These are phyloP conservation scores for Kwoniella mangroviensis DNA, from an alignment of 768 basidiomycete genomes.

Conservation along the genomic window DNA sequence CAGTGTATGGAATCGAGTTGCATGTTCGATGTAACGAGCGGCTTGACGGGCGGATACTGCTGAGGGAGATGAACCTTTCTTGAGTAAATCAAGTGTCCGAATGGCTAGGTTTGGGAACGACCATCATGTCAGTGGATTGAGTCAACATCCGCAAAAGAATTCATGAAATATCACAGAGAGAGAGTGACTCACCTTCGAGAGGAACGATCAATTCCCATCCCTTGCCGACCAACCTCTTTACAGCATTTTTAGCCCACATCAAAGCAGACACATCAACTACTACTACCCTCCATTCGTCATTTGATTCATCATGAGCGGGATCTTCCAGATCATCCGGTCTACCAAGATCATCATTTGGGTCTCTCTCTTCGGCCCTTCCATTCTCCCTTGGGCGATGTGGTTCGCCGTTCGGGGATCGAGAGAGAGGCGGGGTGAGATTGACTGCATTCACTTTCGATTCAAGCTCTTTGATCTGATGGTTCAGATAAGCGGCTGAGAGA, in stretches of 20 bases:
- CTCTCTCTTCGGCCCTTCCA: constrained; percentile 20
- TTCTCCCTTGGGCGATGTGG: background rate
- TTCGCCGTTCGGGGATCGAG: background rate
- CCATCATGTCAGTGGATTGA: too few relatives aligned
- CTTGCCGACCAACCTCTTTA: constrained; percentile 80
- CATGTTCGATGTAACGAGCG: constrained; percentile 77
- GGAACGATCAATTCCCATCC: constrained; percentile 81
- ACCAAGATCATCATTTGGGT: constrained; percentile 29
- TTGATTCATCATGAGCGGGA: constrained; percentile 14
- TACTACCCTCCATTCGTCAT: constrained; percentile 41
- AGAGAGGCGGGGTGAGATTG: constrained; percentile 9
- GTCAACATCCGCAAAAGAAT: background rate
- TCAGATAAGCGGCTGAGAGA: constrained; percentile 49
- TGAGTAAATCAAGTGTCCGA: constrained; percentile 87
- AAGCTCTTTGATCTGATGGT: constrained; percentile 54
- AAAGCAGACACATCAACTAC: constrained; percentile 53
- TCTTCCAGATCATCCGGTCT: constrained; percentile 26
- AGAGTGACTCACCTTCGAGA: constrained; percentile 72
- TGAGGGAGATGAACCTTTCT: constrained; percentile 80
- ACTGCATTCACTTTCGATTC: constrained; percentile 45
- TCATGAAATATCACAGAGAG: background rate
- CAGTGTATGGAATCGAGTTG: constrained; percentile 38
- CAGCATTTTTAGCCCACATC: constrained; percentile 54
- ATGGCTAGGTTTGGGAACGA: constrained; percentile 64
- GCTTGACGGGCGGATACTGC: constrained; percentile 84